phyloP scores from a whole-genome alignment of 192 early-diverging fungal genomes.

The Linnemannia hyalina region DNA sequence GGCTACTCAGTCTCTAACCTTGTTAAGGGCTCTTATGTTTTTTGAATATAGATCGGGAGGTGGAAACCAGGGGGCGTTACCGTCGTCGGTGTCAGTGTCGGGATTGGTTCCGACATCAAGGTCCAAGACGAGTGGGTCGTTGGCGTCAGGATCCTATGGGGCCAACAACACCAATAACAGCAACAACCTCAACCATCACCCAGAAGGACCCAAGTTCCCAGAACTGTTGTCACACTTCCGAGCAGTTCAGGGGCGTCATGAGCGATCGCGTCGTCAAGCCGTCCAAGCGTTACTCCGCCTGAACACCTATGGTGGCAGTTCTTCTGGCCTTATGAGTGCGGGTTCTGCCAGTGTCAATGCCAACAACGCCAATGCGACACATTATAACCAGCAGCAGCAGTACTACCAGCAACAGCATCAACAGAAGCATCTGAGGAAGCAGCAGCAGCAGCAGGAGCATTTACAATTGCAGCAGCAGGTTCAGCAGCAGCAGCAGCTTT shows the following conservation, averaged over 20 bases:
- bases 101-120: slow-evolving; percentile 14
- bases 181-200: slow-evolving; percentile 13
- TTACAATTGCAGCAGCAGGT: slow-evolving; percentile 50
- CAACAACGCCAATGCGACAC: not conserved
- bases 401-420: slow-evolving; percentile 51
- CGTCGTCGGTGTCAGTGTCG: slow-evolving; percentile 32
- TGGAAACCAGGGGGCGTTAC: slow-evolving; percentile 15
- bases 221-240: slow-evolving; percentile 83
- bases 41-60: not conserved
- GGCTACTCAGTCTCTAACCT: too few relatives aligned
- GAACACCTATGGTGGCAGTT: slow-evolving; percentile 38
- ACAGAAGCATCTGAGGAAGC: slow-evolving; percentile 47
- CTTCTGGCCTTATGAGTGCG: not conserved
- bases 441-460: slow-evolving; percentile 48
- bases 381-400: slow-evolving; percentile 54
- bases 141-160: not conserved
- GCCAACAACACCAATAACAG: not conserved
- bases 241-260: slow-evolving; percentile 79
- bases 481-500: slow-evolving; percentile 48
- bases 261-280: slow-evolving; percentile 72
- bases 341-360: too few relatives aligned
- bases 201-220: slow-evolving; percentile 69
- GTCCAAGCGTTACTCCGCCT: slow-evolving; percentile 27
- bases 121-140: slow-evolving; percentile 16
- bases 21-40: not conserved